These are phyloP conservation scores for Ceratobasidium sp. DNA, from an alignment of 1,284 basidiomycete genomes.

Conservation along the genomic window DNA sequence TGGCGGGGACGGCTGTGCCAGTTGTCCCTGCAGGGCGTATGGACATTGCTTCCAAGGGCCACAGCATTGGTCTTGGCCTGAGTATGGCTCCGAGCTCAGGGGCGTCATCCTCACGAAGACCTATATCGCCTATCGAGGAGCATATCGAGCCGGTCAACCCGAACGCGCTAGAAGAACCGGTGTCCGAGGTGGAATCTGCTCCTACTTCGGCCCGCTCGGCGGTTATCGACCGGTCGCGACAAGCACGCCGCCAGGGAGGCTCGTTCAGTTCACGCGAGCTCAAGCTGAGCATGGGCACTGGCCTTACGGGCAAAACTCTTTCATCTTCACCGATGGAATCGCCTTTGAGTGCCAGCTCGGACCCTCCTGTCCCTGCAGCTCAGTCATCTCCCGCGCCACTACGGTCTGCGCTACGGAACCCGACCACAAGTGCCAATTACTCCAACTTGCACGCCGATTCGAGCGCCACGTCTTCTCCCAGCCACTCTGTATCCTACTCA, in stretches of 20 bases:
- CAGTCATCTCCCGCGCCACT: slow-evolving; percentile 26
- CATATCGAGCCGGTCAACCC: slow-evolving; percentile 28
- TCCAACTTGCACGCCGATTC: slow-evolving; percentile 1
- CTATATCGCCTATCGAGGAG: slow-evolving; percentile 37
- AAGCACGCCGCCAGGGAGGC: not conserved
- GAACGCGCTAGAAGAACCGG: not conserved
- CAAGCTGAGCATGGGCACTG: slow-evolving; percentile 10
- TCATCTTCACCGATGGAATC: slow-evolving; percentile 29
- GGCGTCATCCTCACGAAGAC: slow-evolving; percentile 30
- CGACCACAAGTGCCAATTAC: slow-evolving; percentile 2
- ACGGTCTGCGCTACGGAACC: slow-evolving; percentile 22
- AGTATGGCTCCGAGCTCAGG: slow-evolving; percentile 41
- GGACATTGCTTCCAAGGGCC: slow-evolving; percentile 53
- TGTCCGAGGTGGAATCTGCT: not conserved
- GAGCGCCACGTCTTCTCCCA: slow-evolving; percentile 10
- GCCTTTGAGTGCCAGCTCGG: slow-evolving; percentile 20
- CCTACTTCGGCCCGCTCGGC: slow-evolving; percentile 12
- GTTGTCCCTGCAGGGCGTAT: slow-evolving; percentile 66
- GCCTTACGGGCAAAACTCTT: not conserved
- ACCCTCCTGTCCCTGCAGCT: not conserved
- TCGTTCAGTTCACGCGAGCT: slow-evolving; percentile 25
- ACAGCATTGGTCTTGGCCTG: slow-evolving; percentile 46
- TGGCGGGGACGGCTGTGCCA: slow-evolving; percentile 51
- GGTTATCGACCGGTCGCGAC: not conserved
- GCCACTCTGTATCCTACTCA: slow-evolving; percentile 14